Base-by-base conservation (phyloP, 176 grass and related monocot species). In the Oropetium thomaeum region DNA sequence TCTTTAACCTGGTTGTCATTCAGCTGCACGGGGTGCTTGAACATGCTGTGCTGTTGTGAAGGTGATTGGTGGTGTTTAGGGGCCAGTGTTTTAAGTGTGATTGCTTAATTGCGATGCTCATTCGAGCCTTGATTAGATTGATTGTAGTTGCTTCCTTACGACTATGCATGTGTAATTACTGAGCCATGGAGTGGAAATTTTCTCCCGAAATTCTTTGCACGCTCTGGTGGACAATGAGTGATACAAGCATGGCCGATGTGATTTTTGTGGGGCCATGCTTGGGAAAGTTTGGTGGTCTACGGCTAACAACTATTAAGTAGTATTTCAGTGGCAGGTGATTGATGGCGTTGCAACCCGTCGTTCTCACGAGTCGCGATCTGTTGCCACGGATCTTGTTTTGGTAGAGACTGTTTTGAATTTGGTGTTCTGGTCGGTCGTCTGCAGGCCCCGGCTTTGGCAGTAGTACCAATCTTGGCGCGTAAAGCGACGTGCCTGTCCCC, bases 111-210 rank as follows among this genome's bases (percentile, higher is more conserved):
- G 27, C 19, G 57, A 29, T 84, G 64, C 69, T 38, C 60, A 63
- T 69, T 68, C 60, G 78, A 52, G 81, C 70, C 62, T 63, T 63
- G 81, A 51, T 71, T 76, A 84, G 81, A 20, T 75, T 84, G 45
- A 54, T 80, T 84, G 47, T 74, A 75, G 51, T 25, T 64, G 41
- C 60, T 51, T 49, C 53, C 17, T 34, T 82, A 19, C 8, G 13
- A 35, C 74, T 63, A 68, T 53, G 63, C 69, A 75, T 84, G 55
- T 88, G 86, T 88, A 84, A 80, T 76, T 88, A 84, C 64, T 70
- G 69, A 35, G 22, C 62, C 31, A 32, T 80, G 70, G 52, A 70
- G 31, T 58, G 19, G 70, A 38, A 69, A 57, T 40, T 45, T 65
- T 26, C 73, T 53, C 44, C 28, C 55, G 4, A 52, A 63, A 63